These are phyloP conservation scores for Cytospora piceicola DNA, from an alignment of 2,329 filamentous ascomycete species.

Conservation along the genomic window DNA sequence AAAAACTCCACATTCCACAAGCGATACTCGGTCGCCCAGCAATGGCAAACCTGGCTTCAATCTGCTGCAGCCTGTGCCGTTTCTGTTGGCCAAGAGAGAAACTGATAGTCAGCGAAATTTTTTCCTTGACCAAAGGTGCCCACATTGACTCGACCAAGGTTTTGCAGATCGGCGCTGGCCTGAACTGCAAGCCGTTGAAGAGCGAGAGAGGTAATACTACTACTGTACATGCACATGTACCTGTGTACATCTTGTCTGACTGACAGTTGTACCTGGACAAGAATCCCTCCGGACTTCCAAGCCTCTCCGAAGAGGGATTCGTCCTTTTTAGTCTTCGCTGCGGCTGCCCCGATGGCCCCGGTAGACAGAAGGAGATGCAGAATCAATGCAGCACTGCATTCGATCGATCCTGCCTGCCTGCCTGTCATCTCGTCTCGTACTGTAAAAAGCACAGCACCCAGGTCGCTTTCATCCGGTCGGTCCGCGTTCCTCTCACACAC, in stretches of 20 bases:
- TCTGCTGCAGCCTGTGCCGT: slow-evolving; percentile 15
- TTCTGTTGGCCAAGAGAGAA: slow-evolving; percentile 13
- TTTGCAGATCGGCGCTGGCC: slow-evolving; percentile 25
- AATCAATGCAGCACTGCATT: neutral
- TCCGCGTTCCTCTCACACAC: neutral
- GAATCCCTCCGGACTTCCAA: neutral
- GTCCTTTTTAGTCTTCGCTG: no score
- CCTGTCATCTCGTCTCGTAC: neutral
- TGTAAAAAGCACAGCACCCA: neutral
- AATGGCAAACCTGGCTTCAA: slow-evolving; percentile 19
- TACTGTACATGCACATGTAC: no score
- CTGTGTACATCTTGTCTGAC: slow-evolving; percentile 11
- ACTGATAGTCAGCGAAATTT: slow-evolving; percentile 1
- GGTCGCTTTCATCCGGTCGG: neutral
- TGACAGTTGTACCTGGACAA: slow-evolving; percentile 12
- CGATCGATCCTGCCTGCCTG: no score
- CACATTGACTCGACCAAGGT: slow-evolving; percentile 20
- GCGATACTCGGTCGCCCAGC: slow-evolving; percentile 24
- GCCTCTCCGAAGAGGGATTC: no score
- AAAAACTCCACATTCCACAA: slow-evolving; percentile 16
- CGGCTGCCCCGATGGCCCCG: no score
- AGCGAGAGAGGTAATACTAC: no score
- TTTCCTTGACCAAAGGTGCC: slow-evolving; percentile 13
- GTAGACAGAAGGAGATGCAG: no score
- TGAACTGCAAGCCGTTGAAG: slow-evolving; percentile 2